Evolutionary conservation across 257 asterid species (phyloP), one percentile per base, ranked within the genome.

Genomic region (Solanum corneliomulleri): DNA sequence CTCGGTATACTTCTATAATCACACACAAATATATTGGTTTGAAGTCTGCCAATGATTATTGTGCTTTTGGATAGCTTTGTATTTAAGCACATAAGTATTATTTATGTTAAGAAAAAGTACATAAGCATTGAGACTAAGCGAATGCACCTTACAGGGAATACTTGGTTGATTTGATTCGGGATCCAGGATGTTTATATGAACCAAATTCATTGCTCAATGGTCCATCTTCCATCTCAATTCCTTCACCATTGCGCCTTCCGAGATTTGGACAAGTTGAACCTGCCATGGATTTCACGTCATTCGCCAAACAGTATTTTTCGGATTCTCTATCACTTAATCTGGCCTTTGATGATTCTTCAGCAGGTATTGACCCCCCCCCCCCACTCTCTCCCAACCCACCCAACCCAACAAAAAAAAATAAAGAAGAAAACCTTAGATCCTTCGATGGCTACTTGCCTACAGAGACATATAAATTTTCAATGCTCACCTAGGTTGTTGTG

Each of bases 151-250:
- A 77, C 99, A 97, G 99, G 98, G 99, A 97, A 90, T 95, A 91
- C 91, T 92, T 96, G 87, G 91, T 97, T 88, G 99, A 97, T 94
- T 92, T 71, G 95, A 83, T 94, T 90, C 90, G 95, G 94, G 93
- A 89, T 86, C 99, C 98, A 78, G 99, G 99, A 87, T 91, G 87
- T 90, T 88, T 97, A 83, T 89, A 87, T 70, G 97, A 93, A 88
- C 99, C 99, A 13, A 97, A 97, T 93, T 97, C 99, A 86, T 89
- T 94, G 95, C 92, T 95, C 72, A 97, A 96, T 77, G 99, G 99
- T 88, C 98, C 97, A 88, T 92, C 95, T 88, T 95, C 98, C 86
- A 93, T 97, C 91, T 92, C 98, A 86, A 94, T 97, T 89, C 92
- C 96, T 86, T 97, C 99, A 68, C 99, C 99, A 49, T 87, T 97